Conservation (phyloP, 1,284 basidiomycete genomes). For the Tremellales sp. region DNA sequence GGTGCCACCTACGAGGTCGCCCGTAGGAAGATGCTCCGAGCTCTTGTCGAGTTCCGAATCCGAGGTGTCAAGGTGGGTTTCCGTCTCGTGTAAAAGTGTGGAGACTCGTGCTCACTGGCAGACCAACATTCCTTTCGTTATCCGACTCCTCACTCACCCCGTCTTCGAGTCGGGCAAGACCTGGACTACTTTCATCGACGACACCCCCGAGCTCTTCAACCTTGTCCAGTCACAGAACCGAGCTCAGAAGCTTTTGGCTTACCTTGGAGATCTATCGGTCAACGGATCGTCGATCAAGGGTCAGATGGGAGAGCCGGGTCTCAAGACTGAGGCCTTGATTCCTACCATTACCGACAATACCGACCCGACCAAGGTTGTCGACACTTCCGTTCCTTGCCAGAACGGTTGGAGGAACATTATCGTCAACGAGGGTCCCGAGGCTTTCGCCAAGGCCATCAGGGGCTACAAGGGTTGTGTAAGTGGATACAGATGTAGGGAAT, state of each 20-base stretch:
- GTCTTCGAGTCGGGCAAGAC: constrained; percentile 94
- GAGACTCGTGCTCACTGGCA: constrained; percentile 42
- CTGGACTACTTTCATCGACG: constrained; percentile 99
- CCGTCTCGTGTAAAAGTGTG: neutral
- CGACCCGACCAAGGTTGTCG: constrained; percentile 68
- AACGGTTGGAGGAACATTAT: constrained; percentile 98
- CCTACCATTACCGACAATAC: constrained; percentile 76
- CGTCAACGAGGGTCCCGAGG: constrained; percentile 94
- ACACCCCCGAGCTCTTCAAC: constrained; percentile 98
- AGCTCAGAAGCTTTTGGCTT: constrained; percentile 93
- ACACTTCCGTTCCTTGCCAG: constrained; percentile 76
- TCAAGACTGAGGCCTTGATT: constrained; percentile 82
- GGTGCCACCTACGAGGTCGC: constrained; percentile 99
- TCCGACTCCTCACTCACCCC: constrained; percentile 96
- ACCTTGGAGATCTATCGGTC: constrained; percentile 94
- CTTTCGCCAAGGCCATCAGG: constrained; percentile 96
- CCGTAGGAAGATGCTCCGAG: constrained; percentile 96
- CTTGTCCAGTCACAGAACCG: constrained; percentile 97
- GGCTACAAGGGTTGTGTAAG: constrained; percentile 79
- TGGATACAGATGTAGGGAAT: neutral
- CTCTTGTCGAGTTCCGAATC: constrained; percentile 98
- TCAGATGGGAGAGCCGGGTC: constrained; percentile 79
- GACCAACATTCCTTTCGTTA: constrained; percentile 99
- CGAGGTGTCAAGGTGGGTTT: constrained; percentile 88
- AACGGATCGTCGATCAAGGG: constrained; percentile 91